Base-by-base conservation (phyloP, 2,329 filamentous ascomycete genomes). In the Fusarium xyrophilum region DNA sequence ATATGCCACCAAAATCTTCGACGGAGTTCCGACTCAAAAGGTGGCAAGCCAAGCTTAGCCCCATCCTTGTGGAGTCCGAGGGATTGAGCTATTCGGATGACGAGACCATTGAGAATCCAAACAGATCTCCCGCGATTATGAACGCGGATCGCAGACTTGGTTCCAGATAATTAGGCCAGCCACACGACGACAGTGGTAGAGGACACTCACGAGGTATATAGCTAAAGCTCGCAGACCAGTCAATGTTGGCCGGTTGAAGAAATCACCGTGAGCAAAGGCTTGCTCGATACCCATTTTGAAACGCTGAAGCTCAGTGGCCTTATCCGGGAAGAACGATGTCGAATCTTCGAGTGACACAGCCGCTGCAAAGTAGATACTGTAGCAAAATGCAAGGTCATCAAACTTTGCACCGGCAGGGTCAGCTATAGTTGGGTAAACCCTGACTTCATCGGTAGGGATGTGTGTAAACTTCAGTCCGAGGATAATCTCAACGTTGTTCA, bases 1-100 rank as follows among this genome's bases (percentile, higher is more conserved):
- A 62, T 28, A 27, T 62, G 60, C 56, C 60, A 62, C 60, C 56
- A 62, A 19, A 60, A 15, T 7, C 56, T 42, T 25, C 56, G 60
- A 15, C 47, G 56, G 2, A 62, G 39, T 17, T 62, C 56, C 14
- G 56, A 30, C 3, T 54, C 60, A 8, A 60, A 62, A 2, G 23
- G n/a, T 9, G 35, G 17, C 10, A 60, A 27, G 0, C 25, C 35
- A 25, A 62, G 40, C 7, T n/a, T n/a, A 7, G 7, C 12, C 3
- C 60, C 56, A 5, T 60, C 56, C 3, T 43, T 19, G 7, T 62
- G 35, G 3, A 62, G 13, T 1, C 60, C 56, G 2, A 61, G 9
- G 6, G 60, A 54, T 7, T 62, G 46, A 27, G 47, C 56, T 10
- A 54, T 13, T 5, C 56, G 56, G 1, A 54, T 42, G 2, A 36